Evolutionary conservation across 78 protist species (phyloP).

Genomic region (Tieghemostelium lacteum): DNA sequence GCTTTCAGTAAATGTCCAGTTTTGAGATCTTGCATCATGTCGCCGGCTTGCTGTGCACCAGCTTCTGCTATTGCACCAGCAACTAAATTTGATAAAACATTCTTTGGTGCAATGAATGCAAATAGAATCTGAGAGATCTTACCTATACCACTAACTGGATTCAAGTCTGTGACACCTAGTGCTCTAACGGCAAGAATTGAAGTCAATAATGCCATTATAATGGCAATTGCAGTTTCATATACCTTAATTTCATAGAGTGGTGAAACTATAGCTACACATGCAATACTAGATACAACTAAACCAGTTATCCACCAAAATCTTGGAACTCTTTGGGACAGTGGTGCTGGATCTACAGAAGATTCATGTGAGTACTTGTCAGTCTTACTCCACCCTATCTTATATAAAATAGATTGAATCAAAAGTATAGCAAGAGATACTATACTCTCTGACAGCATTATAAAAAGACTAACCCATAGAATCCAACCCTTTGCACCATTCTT

Average conservation of each 20-base stretch:
- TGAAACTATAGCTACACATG: slow-evolving; percentile 32
- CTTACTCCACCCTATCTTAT: not conserved
- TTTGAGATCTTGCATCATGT: slow-evolving; percentile 90
- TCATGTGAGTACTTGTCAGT: not conserved
- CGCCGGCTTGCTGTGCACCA: slow-evolving; percentile 84
- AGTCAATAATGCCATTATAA: slow-evolving; percentile 61
- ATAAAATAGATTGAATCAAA: not conserved
- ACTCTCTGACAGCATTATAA: slow-evolving; percentile 84
- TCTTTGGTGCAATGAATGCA: slow-evolving; percentile 76
- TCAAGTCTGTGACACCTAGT: slow-evolving; percentile 87
- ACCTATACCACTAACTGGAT: slow-evolving; percentile 89
- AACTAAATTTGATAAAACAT: slow-evolving; percentile 82
- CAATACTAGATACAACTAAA: slow-evolving; percentile 48
- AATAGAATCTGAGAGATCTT: slow-evolving; percentile 87
- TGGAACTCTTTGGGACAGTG: slow-evolving; percentile 74
- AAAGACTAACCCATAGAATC: slow-evolving; percentile 88
- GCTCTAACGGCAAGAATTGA: slow-evolving; percentile 88
- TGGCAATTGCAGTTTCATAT: slow-evolving; percentile 56
- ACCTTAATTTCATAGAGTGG: slow-evolving; percentile 29
- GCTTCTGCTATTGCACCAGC: slow-evolving; percentile 89
- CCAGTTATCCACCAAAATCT: slow-evolving; percentile 83
- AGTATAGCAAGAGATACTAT: slow-evolving; percentile 56
- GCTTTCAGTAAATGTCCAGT: slow-evolving; percentile 85
- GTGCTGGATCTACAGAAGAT: slow-evolving; percentile 54
- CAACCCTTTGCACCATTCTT: slow-evolving; percentile 69